A percentile compares a stretch with the other conserved stretches of the same genome.
These are phyloP conservation scores for Xylariaceae sp. DNA, from an alignment of 2,329 filamentous ascomycete genomes.

Conservation along the genomic window DNA sequence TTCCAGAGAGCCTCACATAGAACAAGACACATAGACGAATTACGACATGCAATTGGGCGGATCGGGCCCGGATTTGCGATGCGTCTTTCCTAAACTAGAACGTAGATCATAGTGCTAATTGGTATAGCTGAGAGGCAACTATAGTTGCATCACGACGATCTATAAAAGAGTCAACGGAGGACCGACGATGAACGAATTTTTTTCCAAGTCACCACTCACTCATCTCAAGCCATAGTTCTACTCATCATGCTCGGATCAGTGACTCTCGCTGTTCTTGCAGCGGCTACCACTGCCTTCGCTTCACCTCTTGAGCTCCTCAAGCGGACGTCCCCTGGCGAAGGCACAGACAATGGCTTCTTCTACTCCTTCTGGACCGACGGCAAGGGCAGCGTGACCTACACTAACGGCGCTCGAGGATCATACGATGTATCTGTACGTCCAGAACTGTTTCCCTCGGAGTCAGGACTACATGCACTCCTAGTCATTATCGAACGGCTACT, in stretches of 20 bases:
- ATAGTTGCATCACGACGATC: not conserved
- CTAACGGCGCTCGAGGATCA: conserved; percentile 57
- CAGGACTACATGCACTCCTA: not conserved
- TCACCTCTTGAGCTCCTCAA: conserved; percentile 37
- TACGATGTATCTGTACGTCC: conserved; percentile 50
- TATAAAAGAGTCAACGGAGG: conserved; percentile 15
- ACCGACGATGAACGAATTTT: not conserved
- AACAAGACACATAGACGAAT: conserved; percentile 2
- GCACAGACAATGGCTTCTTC: conserved; percentile 64
- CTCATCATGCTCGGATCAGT: conserved; percentile 26
- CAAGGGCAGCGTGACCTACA: conserved; percentile 58
- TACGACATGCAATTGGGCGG: not conserved
- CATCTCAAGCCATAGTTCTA: too few relatives aligned
- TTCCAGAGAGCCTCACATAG: conserved; percentile 20
- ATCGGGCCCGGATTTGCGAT: conserved; percentile 21
- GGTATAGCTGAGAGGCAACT: not conserved
- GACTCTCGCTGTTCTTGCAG: conserved; percentile 21
- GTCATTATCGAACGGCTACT: not conserved
- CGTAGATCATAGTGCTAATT: not conserved
- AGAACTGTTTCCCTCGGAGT: not conserved
- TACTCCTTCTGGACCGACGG: conserved; percentile 68
- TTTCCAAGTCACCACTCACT: too few relatives aligned
- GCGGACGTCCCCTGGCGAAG: conserved; percentile 52
- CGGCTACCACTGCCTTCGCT: conserved; percentile 16
- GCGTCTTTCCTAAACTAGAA: conserved; percentile 10